Evolutionary conservation across 352 stramenopile genomes (phyloP).

Genomic region (Phytophthora foliorum): DNA sequence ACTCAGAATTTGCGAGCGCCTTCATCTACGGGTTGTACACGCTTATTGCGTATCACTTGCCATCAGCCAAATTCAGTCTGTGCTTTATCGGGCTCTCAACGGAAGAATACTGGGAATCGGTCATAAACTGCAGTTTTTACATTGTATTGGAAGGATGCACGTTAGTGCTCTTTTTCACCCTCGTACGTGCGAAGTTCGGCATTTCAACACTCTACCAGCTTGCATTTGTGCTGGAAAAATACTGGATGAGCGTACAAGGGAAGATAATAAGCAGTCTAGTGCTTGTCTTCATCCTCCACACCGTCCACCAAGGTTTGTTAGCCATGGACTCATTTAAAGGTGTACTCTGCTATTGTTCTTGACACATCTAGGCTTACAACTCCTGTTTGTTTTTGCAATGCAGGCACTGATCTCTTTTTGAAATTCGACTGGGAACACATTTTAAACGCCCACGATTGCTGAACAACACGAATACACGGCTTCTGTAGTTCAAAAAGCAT

Average conservation of each 20-base stretch:
- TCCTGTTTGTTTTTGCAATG: neutral
- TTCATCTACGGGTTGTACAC: slow-evolving; percentile 39
- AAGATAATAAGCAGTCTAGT: slow-evolving; percentile 34
- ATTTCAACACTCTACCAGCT: slow-evolving; percentile 35
- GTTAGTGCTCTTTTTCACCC: slow-evolving; percentile 19
- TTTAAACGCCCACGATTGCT: neutral
- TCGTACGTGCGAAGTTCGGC: slow-evolving; percentile 37
- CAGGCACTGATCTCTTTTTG: slow-evolving; percentile 12
- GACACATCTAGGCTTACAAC: too few species aligned
- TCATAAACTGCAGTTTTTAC: slow-evolving; percentile 21
- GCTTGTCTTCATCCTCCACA: slow-evolving; percentile 41
- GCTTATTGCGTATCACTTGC: slow-evolving; percentile 18
- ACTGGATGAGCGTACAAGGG: slow-evolving; percentile 37
- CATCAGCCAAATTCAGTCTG: slow-evolving; percentile 27
- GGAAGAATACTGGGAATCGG: slow-evolving; percentile 6
- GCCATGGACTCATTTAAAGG: too few species aligned
- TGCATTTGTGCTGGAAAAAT: slow-evolving; percentile 46
- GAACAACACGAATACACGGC: neutral
- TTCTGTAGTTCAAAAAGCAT: neutral
- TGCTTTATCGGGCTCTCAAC: slow-evolving; percentile 24
- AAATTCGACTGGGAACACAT: slow-evolving; percentile 15
- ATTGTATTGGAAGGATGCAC: slow-evolving; percentile 23
- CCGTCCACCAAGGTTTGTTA: slow-evolving; percentile 21
- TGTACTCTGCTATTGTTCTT: too few species aligned
- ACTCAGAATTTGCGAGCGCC: slow-evolving; percentile 37